Evolutionary conservation across 2,329 filamentous ascomycete species (phyloP), one percentile per base, ranked within the genome.

Genomic region (Nothophoma quercina): DNA sequence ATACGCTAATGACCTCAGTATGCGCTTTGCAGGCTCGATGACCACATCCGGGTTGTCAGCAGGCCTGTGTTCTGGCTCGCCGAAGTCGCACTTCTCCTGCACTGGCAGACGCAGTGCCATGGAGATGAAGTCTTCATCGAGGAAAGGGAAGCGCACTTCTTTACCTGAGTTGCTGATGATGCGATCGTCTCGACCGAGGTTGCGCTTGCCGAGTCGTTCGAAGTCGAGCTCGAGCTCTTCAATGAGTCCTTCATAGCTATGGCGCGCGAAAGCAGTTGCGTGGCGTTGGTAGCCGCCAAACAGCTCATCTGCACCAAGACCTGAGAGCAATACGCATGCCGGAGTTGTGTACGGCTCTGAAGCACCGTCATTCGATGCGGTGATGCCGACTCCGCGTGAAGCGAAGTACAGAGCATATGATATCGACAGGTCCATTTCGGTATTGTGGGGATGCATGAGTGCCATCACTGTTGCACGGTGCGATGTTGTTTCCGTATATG

Each of bases 361-460:
- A 65, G 52, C 26, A 62, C 51, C 10, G 60, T 68, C 47, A 76
- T 76, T 12, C 1, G 33, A 15, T 8, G 41, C 12, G 2, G 80
- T 77, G 15, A 72, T 60, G 0, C 88, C 91, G 42, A 77, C 72
- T 1, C 92, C 93, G 30, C 91, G 84, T 0, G 93, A 88, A 5
- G 95, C 92, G 77, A 99, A 99, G 73, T 97, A 98, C n/a, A 99
- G 80, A 0, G 95, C 95, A 63, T 85, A 88, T 0, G 90, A 89
- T 64, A 99, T 99, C 3, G 95, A 99, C 1, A 99, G 81, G 67
- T 99, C 95, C 95, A 99, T 99, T 75, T 99, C 95, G 0, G 95
- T 99, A 62, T 96, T 93, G 74, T 99, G 95, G 0, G 95, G 95
- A 62, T 89, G 82, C 72, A 99, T 97, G 15, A 99, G 79, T 2